These are phyloP conservation scores for Paecilomyces formosus DNA, from an alignment of 2,329 filamentous ascomycete species.

Conservation along the genomic window DNA sequence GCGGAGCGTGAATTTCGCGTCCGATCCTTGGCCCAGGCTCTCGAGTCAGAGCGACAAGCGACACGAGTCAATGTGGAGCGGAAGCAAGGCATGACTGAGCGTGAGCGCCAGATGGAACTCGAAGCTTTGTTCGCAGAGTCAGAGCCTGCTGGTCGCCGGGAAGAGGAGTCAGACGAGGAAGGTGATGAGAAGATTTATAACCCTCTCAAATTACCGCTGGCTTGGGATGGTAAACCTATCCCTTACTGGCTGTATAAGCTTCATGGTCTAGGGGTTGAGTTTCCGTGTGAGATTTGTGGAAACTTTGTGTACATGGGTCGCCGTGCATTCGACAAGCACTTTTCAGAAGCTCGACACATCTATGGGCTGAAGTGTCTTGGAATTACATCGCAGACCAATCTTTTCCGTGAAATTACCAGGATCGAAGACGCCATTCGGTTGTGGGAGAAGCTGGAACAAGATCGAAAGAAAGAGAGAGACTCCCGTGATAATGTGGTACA, in stretches of 20 bases:
- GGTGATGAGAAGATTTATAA: conserved; percentile 92
- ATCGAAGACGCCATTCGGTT: conserved; percentile 83
- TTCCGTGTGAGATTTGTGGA: conserved; percentile 91
- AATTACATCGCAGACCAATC: conserved; percentile 72
- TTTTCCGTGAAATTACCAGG: conserved; percentile 89
- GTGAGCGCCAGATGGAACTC: conserved; percentile 87
- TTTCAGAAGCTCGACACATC: conserved; percentile 87
- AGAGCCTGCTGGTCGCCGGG: conserved; percentile 34
- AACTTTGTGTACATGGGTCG: conserved; percentile 99
- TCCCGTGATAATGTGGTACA: conserved; percentile 82
- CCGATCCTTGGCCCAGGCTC: conserved; percentile 68
- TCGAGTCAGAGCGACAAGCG: conserved; percentile 81
- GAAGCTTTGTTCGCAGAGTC: conserved; percentile 70
- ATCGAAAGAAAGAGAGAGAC: conserved; percentile 69
- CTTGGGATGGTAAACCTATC: conserved; percentile 98
- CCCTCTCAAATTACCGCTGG: conserved; percentile 86
- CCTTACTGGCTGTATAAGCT: conserved; percentile 98
- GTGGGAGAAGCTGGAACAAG: conserved; percentile 88
- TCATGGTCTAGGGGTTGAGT: conserved; percentile 90
- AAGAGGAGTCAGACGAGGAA: conserved; percentile 62
- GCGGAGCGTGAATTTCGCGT: conserved; percentile 83
- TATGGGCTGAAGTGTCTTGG: conserved; percentile 91
- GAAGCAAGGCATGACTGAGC: conserved; percentile 94
- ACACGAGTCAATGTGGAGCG: conserved; percentile 93
- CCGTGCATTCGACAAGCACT: conserved; percentile 95